Conservation (phyloP, 306 rosid species). For the Quercus wislizeni region DNA sequence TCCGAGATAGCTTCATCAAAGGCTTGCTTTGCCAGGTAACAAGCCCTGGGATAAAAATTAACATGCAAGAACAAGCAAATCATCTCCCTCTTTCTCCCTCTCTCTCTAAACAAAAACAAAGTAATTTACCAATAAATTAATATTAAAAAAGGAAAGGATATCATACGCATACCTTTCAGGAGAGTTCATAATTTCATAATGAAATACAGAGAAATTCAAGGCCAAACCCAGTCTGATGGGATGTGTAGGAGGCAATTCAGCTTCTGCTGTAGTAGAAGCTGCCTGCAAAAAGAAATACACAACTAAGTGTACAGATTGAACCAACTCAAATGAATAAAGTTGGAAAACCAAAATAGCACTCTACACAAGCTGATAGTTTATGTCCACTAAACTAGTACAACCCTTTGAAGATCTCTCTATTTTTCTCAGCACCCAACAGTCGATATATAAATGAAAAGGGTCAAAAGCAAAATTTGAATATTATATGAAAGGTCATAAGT, state of each 20-base stretch:
- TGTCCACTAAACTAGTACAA: neutral
- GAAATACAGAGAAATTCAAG: constrained; percentile 33
- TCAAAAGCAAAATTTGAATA: neutral
- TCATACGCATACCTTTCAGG: constrained; percentile 22
- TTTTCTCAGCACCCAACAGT: neutral
- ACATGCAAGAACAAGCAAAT: constrained; percentile 11
- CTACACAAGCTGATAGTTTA: neutral
- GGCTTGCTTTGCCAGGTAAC: constrained; percentile 66
- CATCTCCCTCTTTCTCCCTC: neutral
- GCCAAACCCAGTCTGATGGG: constrained; percentile 28
- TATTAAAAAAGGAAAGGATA: neutral
- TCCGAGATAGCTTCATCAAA: constrained; percentile 69
- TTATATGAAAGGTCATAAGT: neutral
- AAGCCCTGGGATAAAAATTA: constrained; percentile 44
- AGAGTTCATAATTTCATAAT: constrained; percentile 29
- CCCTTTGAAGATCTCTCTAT: neutral
- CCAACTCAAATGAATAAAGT: neutral
- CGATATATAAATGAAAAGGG: neutral
- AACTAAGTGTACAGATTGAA: neutral
- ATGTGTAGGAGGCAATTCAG: constrained; percentile 26
- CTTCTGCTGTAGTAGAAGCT: constrained; percentile 47
- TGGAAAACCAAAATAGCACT: neutral
- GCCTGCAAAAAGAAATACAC: constrained; percentile 23
- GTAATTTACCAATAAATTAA: neutral
- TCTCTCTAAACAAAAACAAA: neutral